Evolutionary conservation across 768 basidiomycete species (phyloP).

Genomic region (Tricholoma flavovirens): DNA sequence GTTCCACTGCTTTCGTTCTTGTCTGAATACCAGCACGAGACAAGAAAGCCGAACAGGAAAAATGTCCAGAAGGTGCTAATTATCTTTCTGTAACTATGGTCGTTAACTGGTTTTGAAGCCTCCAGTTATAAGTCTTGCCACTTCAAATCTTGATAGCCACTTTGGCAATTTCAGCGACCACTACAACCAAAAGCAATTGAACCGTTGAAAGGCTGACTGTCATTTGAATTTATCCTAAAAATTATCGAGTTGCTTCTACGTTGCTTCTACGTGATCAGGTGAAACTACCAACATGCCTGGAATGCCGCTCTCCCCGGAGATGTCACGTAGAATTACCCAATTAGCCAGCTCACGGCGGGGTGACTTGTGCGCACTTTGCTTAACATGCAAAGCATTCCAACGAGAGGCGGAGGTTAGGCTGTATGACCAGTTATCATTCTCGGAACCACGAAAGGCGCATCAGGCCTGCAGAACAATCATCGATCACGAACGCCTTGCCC

Average conservation of each 20-base stretch:
- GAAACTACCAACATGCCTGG: constrained; percentile 7
- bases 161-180: no score
- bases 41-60: no score
- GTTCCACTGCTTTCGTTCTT: no score
- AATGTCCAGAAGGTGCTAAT: neutral
- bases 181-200: no score
- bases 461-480: constrained; percentile 35
- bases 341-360: constrained; percentile 20
- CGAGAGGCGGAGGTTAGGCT: constrained; percentile 41
- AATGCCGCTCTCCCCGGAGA: constrained; percentile 35
- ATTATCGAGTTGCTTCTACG: neutral
- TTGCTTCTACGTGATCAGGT: neutral
- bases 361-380: constrained; percentile 39
- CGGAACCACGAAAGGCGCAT: constrained; percentile 28
- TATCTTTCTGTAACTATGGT: no score
- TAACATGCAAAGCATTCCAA: constrained; percentile 42
- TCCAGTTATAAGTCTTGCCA: neutral
- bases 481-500: constrained; percentile 29
- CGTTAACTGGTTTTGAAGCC: no score
- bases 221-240: neutral
- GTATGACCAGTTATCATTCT: constrained; percentile 37
- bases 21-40: no score
- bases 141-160: neutral
- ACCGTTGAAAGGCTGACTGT: neutral
- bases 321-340: constrained; percentile 35